Evolutionary conservation across 31 red algal species (phyloP), one percentile per base, ranked within the genome.

Genomic region (Asparagopsis taxiformis): DNA sequence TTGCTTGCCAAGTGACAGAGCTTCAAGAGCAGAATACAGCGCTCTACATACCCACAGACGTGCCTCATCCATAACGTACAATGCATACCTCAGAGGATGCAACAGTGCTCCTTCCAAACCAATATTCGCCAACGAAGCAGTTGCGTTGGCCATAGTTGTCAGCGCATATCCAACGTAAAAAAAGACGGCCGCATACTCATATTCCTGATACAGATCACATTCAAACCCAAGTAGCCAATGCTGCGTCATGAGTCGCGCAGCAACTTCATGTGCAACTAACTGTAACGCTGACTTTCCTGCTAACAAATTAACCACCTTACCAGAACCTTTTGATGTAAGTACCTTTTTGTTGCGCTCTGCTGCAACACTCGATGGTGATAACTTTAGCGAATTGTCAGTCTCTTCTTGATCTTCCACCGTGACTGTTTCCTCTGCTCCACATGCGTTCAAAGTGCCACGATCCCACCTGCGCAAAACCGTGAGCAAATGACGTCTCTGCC

Each of bases 211-310:
- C 29, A 92, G 55, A 9, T 92, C 71, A 56, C 88, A 92, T 33
- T 92, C 88, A 39, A 92, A 84, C 15, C 88, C 88, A 33, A 92
- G 62, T 37, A 92, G 65, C 75, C 80, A 83, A 53, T 92, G 88
- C 26, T 92, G 88, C 53, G 78, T 51, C 71, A 88, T 72, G 21
- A 88, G 57, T 28, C 84, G 63, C 43, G 71, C 34, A 7, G 71
- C 53, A 19, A 88, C 46, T 64, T 88, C 84, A 33, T 70, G 67
- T 0, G 73, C 75, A n/a, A 88, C 52, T 5, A 77, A 22, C 56
- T 88, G 84, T 7, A 88, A 46, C 25, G 63, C 28, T 2, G 64
- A 51, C 65, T 63, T 77, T 19, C 57, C 48, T 3, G 51, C 37
- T 17, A 79, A 56, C 22, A 62, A 21, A 41, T 35, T 41, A 62